Evolutionary conservation across 495 filamentous ascomycete species (phyloP).

Genomic region (Neurospora sp.): DNA sequence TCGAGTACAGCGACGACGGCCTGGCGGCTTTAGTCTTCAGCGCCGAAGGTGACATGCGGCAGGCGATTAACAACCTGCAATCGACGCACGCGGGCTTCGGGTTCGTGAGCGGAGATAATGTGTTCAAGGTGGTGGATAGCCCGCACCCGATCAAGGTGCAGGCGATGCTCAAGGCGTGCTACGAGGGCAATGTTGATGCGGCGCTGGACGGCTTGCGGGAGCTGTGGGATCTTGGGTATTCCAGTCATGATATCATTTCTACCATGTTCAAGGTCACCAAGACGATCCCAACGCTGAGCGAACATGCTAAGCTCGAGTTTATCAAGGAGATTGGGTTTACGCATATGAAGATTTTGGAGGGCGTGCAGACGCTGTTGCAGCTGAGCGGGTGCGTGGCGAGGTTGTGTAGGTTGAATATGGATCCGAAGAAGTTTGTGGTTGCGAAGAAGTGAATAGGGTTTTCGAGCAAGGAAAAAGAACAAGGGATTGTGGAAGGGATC

Average conservation of each 20-base stretch:
- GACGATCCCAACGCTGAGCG: constrained; percentile 76
- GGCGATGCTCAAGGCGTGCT: constrained; percentile 94
- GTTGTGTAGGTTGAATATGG: constrained; percentile 91
- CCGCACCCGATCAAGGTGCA: constrained; percentile 98
- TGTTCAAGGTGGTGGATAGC: constrained; percentile 94
- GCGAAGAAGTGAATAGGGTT: constrained; percentile 21
- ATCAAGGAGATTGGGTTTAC: constrained; percentile 98
- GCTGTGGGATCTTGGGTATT: constrained; percentile 90
- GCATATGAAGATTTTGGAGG: constrained; percentile 96
- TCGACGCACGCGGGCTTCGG: constrained; percentile 93
- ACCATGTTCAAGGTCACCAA: constrained; percentile 99
- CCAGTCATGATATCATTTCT: constrained; percentile 92
- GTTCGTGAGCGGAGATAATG: constrained; percentile 93
- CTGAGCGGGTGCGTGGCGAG: constrained; percentile 83
- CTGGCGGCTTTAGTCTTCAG: constrained; percentile 92
- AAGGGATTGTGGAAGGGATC: not conserved
- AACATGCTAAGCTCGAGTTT: constrained; percentile 91
- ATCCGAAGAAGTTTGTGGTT: constrained; percentile 68
- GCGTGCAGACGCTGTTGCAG: constrained; percentile 89
- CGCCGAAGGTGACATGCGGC: constrained; percentile 97
- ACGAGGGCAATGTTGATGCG: constrained; percentile 78
- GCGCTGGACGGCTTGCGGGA: constrained; percentile 83
- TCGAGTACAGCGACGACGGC: constrained; percentile 85
- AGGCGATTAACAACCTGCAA: constrained; percentile 98
- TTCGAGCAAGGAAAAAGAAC: not conserved